Evolutionary conservation across 2,329 filamentous ascomycete species (phyloP).

Genomic region (Coniochaeta pulveracea): DNA sequence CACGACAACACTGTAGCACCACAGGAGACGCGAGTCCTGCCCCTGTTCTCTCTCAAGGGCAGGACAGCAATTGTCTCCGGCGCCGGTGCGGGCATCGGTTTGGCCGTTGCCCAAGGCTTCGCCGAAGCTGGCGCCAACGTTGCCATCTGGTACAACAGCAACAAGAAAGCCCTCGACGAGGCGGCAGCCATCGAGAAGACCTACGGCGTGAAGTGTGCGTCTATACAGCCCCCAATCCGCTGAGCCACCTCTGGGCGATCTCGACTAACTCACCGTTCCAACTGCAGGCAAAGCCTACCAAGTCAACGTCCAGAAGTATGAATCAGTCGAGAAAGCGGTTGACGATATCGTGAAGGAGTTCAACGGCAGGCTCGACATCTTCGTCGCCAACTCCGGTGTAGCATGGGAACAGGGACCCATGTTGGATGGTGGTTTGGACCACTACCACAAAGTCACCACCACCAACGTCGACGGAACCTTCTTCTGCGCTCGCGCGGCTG

Average conservation of each 20-base stretch:
- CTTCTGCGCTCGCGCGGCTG: constrained; percentile 64
- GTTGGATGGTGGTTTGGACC: constrained; percentile 51
- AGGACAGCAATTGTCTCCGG: constrained; percentile 61
- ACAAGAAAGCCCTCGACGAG: constrained; percentile 49
- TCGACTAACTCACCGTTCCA: neutral
- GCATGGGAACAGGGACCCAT: constrained; percentile 60
- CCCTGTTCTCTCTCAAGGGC: constrained; percentile 58
- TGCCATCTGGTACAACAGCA: constrained; percentile 62
- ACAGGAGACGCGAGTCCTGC: constrained; percentile 40
- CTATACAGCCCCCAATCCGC: neutral
- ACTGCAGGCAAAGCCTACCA: constrained; percentile 45
- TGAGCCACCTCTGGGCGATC: neutral
- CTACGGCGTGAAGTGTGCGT: constrained; percentile 54
- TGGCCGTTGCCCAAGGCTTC: constrained; percentile 50
- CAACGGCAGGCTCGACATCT: constrained; percentile 64
- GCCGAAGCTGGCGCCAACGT: constrained; percentile 64
- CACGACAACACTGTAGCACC: constrained; percentile 43
- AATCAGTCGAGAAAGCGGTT: constrained; percentile 38
- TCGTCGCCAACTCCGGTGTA: constrained; percentile 70
- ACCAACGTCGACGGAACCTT: constrained; percentile 69
- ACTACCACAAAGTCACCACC: constrained; percentile 55
- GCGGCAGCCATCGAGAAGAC: constrained; percentile 52
- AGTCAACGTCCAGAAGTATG: constrained; percentile 45
- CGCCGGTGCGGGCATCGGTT: constrained; percentile 55
- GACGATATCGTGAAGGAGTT: constrained; percentile 50